Conservation (phyloP, 1,284 basidiomycete species). For the Pseudozyma hubeiensis region DNA sequence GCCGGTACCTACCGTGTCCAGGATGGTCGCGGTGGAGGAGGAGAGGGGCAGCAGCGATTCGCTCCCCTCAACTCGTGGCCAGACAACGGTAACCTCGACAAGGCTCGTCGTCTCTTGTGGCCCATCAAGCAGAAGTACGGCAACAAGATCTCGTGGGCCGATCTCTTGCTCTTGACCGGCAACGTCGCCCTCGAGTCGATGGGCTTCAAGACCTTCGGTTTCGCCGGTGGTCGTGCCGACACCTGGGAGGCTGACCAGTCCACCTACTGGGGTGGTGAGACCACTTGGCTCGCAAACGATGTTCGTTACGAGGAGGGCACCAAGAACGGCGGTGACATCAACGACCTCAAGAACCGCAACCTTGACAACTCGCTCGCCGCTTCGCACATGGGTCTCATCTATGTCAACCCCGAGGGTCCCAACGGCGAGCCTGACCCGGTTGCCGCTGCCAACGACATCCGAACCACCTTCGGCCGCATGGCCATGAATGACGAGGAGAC, state of each 20-base stretch:
- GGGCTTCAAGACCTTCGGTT: constrained; percentile 50
- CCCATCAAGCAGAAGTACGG: constrained; percentile 51
- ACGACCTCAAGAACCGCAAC: constrained; percentile 43
- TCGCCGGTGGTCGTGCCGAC: constrained; percentile 42
- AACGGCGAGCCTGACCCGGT: constrained; percentile 39
- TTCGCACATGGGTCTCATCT: constrained; percentile 48
- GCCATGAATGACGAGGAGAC: constrained; percentile 49
- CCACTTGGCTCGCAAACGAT: constrained; percentile 46
- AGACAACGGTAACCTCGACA: constrained; percentile 47
- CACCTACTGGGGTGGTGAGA: constrained; percentile 50
- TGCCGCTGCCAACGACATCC: constrained; percentile 42
- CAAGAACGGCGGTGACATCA: constrained; percentile 29
- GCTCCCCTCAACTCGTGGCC: constrained; percentile 50
- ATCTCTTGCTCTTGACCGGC: constrained; percentile 32
- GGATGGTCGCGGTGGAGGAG: constrained; percentile 45
- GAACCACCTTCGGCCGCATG: constrained; percentile 47
- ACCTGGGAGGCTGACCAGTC: constrained; percentile 50
- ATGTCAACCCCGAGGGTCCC: constrained; percentile 50
- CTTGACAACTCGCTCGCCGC: constrained; percentile 30
- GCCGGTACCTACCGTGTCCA: constrained; percentile 48
- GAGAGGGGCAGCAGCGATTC: constrained; percentile 45
- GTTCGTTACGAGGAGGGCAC: constrained; percentile 41
- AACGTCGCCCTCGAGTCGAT: constrained; percentile 49
- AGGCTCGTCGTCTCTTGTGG: constrained; percentile 47
- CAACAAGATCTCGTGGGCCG: constrained; percentile 47